These are phyloP conservation scores for Sclerotinia subarctica DNA, from an alignment of 2,329 filamentous ascomycete species.

Conservation along the genomic window DNA sequence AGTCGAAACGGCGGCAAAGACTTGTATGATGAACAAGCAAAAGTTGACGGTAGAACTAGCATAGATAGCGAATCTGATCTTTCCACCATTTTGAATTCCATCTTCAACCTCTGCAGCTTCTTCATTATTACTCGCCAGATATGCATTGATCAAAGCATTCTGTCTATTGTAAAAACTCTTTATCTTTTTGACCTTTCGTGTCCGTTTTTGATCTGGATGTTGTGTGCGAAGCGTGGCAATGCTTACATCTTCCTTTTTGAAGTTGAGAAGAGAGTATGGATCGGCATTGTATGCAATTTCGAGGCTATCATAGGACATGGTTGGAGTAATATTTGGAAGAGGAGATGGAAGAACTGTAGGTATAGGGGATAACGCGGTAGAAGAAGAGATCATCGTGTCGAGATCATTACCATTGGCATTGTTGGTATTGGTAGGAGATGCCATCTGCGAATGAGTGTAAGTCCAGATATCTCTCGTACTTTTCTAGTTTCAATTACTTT, in stretches of 20 bases:
- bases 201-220: constrained; percentile 44
- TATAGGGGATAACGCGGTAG: neutral
- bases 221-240: constrained; percentile 48
- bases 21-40: constrained; percentile 72
- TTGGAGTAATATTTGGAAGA: neutral
- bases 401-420: neutral
- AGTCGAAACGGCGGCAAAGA: constrained; percentile 84
- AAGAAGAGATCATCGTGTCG: neutral
- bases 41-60: constrained; percentile 78
- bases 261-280: constrained; percentile 38
- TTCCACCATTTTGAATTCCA: constrained; percentile 33
- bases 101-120: constrained; percentile 52
- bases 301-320: neutral
- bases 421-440: neutral
- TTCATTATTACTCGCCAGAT: constrained; percentile 55
- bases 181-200: constrained; percentile 40
- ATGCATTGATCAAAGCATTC: constrained; percentile 50
- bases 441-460: constrained; percentile 3
- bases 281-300: constrained; percentile 29
- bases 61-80: constrained; percentile 47
- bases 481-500: neutral
- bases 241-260: constrained; percentile 38
- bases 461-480: neutral
- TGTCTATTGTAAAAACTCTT: constrained; percentile 49
- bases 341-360: neutral